These are phyloP conservation scores for Debaryomycetaceae sp. DNA, from an alignment of 1,139 yeast species.

Conservation along the genomic window DNA sequence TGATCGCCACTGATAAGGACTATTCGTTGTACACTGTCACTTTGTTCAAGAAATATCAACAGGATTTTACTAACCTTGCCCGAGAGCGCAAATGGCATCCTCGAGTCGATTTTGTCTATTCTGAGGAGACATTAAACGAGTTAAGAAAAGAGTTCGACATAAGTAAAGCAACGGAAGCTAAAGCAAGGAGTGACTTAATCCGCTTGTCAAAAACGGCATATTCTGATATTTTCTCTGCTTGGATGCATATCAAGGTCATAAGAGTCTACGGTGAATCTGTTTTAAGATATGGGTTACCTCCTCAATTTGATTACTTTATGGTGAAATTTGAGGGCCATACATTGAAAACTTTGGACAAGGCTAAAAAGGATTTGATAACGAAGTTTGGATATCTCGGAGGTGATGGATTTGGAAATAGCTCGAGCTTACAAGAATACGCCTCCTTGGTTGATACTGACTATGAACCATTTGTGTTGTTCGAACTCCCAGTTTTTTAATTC, in stretches of 20 bases:
- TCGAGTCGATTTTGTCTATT: constrained; percentile 80
- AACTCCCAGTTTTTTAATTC: constrained; percentile 34
- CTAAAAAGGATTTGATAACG: constrained; percentile 63
- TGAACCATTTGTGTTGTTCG: constrained; percentile 90
- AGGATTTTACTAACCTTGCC: constrained; percentile 64
- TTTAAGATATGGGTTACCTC: constrained; percentile 93
- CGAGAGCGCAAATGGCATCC: constrained; percentile 92
- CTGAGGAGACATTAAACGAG: constrained; percentile 69
- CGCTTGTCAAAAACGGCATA: constrained; percentile 86
- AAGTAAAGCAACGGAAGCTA: constrained; percentile 71
- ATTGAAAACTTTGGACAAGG: constrained; percentile 46
- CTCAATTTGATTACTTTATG: constrained; percentile 71
- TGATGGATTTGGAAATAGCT: constrained; percentile 68
- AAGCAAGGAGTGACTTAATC: constrained; percentile 71
- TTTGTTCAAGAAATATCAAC: constrained; percentile 73
- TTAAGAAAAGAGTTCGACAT: constrained; percentile 75
- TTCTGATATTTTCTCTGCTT: constrained; percentile 75
- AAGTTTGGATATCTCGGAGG: constrained; percentile 92
- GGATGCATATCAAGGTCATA: constrained; percentile 80
- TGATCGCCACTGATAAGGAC: constrained; percentile 70
- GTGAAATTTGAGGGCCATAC: constrained; percentile 40
- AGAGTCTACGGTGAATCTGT: constrained; percentile 63
- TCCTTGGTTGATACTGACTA: constrained; percentile 90
- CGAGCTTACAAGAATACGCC: constrained; percentile 79
- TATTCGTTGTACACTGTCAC: constrained; percentile 74